phyloP scores from a whole-genome alignment of 768 basidiomycete species.

The Neoboletus brunneissimus region DNA sequence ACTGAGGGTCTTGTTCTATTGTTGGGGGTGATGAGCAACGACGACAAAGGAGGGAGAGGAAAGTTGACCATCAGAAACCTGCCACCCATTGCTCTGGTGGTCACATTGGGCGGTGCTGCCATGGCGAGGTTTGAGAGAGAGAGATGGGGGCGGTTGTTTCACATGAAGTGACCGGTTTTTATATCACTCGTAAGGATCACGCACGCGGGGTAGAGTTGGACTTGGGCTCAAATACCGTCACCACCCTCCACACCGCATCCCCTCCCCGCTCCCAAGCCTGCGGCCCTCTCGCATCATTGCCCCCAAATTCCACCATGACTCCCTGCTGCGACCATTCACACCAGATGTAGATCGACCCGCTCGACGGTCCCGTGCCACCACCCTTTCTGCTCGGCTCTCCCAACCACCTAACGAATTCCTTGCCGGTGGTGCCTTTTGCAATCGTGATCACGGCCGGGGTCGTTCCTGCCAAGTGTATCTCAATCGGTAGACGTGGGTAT shows the following conservation, averaged over 20 bases:
- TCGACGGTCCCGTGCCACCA: constrained; percentile 80
- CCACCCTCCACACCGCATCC: constrained; percentile 73
- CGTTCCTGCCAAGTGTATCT: constrained; percentile 38
- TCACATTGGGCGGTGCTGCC: constrained; percentile 63
- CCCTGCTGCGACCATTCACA: constrained; percentile 86
- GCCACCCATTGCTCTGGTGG: constrained; percentile 58
- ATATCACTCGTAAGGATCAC: constrained; percentile 2
- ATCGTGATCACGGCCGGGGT: constrained; percentile 45
- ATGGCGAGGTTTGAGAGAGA: constrained; percentile 36
- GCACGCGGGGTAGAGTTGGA: background rate
- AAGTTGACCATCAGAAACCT: constrained; percentile 57
- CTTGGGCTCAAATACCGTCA: constrained; percentile 55
- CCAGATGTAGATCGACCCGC: constrained; percentile 88
- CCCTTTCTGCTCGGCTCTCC: constrained; percentile 93
- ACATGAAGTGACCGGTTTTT: background rate
- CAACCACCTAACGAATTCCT: constrained; percentile 68
- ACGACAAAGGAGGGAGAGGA: background rate
- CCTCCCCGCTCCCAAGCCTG: constrained; percentile 88
- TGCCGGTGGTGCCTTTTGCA: constrained; percentile 56
- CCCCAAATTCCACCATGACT: constrained; percentile 84
- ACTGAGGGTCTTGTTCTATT: constrained; percentile 67
- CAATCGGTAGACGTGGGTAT: constrained; percentile 55
- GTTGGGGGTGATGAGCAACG: constrained; percentile 1
- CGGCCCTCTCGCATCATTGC: constrained; percentile 70
- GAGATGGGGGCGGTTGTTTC: background rate